Evolutionary conservation across 306 rosid genomes (phyloP), one percentile per base, ranked within the genome.

Genomic region (Castanopsis chinensis): DNA sequence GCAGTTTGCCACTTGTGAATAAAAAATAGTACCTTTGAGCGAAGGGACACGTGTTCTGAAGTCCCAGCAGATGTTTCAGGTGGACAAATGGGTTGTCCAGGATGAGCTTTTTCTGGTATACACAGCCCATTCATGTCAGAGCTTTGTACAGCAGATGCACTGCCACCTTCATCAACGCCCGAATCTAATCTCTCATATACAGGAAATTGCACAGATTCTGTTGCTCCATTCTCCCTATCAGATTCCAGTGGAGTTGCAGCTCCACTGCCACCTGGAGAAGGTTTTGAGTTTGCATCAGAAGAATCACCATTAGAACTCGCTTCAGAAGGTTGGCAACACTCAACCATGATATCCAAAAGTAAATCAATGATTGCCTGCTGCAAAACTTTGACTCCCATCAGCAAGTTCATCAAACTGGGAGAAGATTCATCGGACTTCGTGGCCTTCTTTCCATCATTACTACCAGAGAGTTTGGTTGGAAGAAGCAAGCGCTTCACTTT

Each of bases 291-390:
- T 73, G 83, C 78, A 71, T 89, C 90, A 69, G 85, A 78, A 74
- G 89, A 89, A 74, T 91, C 97, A 77, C 82, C 58, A 83, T 67
- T 83, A 76, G 88, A 87, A 78, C 87, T 85, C 78, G 83, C 91
- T 85, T 96, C 94, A n/a, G 98, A 87, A 78, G 98, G 98, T 82
- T 93, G 98, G 85, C 99, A 96, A 85, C 99, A 96, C 79, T 93
- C 97, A 2, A 96, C 98, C 99, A 96, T 96, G 88, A 93, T 96
- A 90, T 96, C 99, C 86, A 96, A 80, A 78, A 96, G 94, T 79
- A 96, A 90, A 86, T 96, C 99, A 85, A 96, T 87, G 85, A 96
- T 91, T 60, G 98, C 99, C 83, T 91, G 98, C 90, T 96, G 99
- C 83, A 96, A 83, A 54, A 96, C 99, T 85, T 91, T 93, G 70